These are phyloP conservation scores for Sanghuangporus weigelae DNA, from an alignment of 1,284 basidiomycete genomes.

Conservation along the genomic window DNA sequence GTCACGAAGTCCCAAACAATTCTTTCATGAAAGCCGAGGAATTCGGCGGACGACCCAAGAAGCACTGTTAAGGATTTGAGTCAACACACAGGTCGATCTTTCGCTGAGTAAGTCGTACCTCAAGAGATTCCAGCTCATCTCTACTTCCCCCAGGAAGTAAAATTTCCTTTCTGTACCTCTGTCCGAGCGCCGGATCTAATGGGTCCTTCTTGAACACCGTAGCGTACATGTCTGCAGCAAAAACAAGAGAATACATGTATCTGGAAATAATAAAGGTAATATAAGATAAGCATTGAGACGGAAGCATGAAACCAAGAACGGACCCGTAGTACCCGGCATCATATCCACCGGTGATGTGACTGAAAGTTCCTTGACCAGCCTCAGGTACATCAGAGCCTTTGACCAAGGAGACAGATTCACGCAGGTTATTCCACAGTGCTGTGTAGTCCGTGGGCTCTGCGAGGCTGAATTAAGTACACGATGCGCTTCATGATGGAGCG, in stretches of 20 bases:
- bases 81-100: background rate
- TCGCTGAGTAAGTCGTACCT: constrained; percentile 30
- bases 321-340: constrained; percentile 80
- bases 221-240: constrained; percentile 76
- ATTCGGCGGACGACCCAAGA: constrained; percentile 74
- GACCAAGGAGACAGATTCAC: constrained; percentile 63
- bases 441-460: constrained; percentile 64
- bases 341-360: constrained; percentile 70
- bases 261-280: constrained; percentile 25
- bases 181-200: constrained; percentile 55
- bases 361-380: constrained; percentile 68
- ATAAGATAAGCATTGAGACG: background rate
- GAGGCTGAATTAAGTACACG: background rate
- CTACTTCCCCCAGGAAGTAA: constrained; percentile 50
- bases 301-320: background rate
- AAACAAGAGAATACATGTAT: constrained; percentile 69
- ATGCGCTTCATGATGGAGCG: background rate
- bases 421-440: constrained; percentile 64
- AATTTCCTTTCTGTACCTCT: constrained; percentile 48
- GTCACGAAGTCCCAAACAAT: constrained; percentile 4
- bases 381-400: constrained; percentile 50
- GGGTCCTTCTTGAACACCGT: constrained; percentile 77
- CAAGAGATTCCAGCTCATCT: constrained; percentile 53
- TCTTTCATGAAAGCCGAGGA: constrained; percentile 62
- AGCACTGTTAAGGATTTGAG: constrained; percentile 37